A percentile compares a stretch with the other conserved stretches of the same genome.
These are phyloP conservation scores for Plasmodiophora brassicae DNA, from an alignment of 208 protist genomes.

Conservation along the genomic window DNA sequence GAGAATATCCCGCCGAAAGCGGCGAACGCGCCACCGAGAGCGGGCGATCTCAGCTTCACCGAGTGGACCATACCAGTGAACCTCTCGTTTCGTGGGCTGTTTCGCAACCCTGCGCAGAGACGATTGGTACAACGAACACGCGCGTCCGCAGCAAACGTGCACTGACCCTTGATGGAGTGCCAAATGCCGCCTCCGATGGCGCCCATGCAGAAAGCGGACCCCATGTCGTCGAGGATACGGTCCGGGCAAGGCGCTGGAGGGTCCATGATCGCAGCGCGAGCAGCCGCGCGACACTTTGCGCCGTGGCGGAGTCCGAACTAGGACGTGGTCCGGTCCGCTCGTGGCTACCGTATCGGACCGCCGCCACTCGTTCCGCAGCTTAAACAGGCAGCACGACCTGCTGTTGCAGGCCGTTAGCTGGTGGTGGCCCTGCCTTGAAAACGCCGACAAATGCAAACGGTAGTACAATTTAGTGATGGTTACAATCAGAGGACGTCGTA, in stretches of 20 bases:
- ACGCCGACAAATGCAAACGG: too few species aligned
- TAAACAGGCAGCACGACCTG: too few species aligned
- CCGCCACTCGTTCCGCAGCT: too few species aligned
- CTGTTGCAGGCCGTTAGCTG: too few species aligned
- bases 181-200: constrained; percentile 52
- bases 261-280: not conserved
- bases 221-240: constrained; percentile 62
- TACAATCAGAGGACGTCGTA: too few species aligned
- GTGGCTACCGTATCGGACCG: too few species aligned
- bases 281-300: too few species aligned
- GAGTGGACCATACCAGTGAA: constrained; percentile 34
- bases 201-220: constrained; percentile 59
- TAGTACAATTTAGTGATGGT: too few species aligned
- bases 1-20: constrained; percentile 63
- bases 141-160: too few species aligned
- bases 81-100: constrained; percentile 52
- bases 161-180: constrained; percentile 56
- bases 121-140: not conserved
- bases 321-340: too few species aligned
- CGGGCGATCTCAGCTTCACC: constrained; percentile 24
- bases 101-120: constrained; percentile 29
- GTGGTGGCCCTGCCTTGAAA: too few species aligned
- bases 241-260: constrained; percentile 54
- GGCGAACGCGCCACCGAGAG: constrained; percentile 52
- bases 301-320: too few species aligned